Evolutionary conservation across 116 monocot genomes (phyloP).

Genomic region (Thalassia testudinum): DNA sequence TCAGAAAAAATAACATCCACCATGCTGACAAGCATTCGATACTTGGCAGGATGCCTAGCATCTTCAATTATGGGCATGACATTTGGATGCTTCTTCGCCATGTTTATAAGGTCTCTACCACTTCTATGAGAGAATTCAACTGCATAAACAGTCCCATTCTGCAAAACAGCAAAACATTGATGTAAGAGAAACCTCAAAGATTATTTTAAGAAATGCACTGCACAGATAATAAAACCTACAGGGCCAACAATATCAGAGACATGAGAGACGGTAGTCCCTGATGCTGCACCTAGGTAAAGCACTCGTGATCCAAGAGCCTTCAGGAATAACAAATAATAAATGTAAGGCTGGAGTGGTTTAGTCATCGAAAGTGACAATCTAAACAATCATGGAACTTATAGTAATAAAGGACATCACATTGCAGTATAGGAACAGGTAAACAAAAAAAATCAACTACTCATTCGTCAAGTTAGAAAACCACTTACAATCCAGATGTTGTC

Average conservation of each 20-base stretch:
- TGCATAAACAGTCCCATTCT: constrained; percentile 83
- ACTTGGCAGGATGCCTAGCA: constrained; percentile 94
- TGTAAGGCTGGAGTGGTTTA: not conserved
- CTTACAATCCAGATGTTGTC: constrained; percentile 93
- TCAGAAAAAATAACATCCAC: constrained; percentile 98
- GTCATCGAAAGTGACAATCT: no score
- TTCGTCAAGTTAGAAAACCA: not conserved
- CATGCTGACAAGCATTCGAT: constrained; percentile 93
- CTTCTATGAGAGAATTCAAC: constrained; percentile 94
- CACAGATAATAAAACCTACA: constrained; percentile 22
- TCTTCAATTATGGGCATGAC: constrained; percentile 96
- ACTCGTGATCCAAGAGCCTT: constrained; percentile 64
- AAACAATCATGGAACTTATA: no score
- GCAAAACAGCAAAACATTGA: constrained; percentile 4
- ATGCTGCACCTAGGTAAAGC: constrained; percentile 86
- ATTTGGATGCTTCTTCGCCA: constrained; percentile 95
- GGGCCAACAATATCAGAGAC: constrained; percentile 95
- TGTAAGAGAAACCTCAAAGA: not conserved
- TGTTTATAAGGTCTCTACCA: constrained; percentile 92
- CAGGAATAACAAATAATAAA: not conserved
- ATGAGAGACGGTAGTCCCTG: constrained; percentile 89
- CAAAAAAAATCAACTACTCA: no score
- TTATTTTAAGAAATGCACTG: not conserved
- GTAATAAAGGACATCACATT: no score
- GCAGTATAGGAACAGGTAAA: no score